Conservation (phyloP, 768 basidiomycete genomes). For the Infundibulicybe gibba region DNA sequence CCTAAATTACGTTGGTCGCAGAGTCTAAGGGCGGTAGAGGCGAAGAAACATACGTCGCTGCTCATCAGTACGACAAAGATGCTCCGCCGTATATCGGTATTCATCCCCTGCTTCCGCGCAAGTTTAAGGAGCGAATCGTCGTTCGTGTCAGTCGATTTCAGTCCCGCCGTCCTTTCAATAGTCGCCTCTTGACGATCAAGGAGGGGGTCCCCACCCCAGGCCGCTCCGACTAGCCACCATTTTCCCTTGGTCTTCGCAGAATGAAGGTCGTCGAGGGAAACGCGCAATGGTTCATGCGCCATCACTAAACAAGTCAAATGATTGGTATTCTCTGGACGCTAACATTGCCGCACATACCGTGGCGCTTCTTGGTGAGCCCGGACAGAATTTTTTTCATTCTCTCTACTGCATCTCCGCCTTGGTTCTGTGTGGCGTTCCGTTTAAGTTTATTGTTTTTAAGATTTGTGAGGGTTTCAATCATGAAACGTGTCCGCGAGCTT, state of each 20-base stretch:
- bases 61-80: conserved; percentile 96
- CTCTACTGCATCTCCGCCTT: conserved; percentile 73
- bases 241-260: conserved; percentile 85
- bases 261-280: conserved; percentile 82
- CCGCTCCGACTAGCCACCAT: conserved; percentile 99
- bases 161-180: conserved; percentile 8
- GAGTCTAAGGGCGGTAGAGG: neutral
- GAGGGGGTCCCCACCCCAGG: conserved; percentile 91
- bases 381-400: conserved; percentile 87
- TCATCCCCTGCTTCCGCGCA: conserved; percentile 97
- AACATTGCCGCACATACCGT: conserved; percentile 42
- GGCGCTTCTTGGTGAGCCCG: conserved; percentile 71
- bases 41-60: conserved; percentile 65
- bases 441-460: conserved; percentile 90
- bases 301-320: conserved; percentile 44
- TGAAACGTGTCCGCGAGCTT: conserved; percentile 90
- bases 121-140: conserved; percentile 56
- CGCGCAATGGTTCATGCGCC: conserved; percentile 81
- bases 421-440: conserved; percentile 57
- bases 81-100: conserved; percentile 89
- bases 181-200: conserved; percentile 57
- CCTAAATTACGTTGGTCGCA: conserved; percentile 41
- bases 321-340: neutral
- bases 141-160: conserved; percentile 8
- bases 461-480: conserved; percentile 91